These are phyloP conservation scores for Phascolomyces articulosus DNA, from an alignment of 371 early-diverging fungal genomes.

Conservation along the genomic window DNA sequence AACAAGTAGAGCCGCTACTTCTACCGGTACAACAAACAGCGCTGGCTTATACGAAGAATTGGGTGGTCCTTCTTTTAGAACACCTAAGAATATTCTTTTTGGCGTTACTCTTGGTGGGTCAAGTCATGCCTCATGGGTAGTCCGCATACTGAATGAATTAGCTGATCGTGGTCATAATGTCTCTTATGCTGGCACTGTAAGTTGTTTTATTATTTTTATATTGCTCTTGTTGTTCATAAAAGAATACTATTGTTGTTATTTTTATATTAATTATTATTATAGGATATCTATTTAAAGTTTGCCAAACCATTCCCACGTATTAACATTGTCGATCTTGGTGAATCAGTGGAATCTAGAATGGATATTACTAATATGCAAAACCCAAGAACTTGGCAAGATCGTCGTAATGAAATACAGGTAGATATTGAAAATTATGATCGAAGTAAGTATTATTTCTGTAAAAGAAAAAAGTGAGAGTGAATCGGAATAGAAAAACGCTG, in stretches of 20 bases:
- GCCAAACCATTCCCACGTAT: slow-evolving; percentile 20
- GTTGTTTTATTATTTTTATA: not conserved
- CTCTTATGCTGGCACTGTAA: slow-evolving; percentile 10
- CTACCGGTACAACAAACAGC: not conserved
- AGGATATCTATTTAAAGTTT: slow-evolving; percentile 26
- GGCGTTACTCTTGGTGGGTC: slow-evolving; percentile 10
- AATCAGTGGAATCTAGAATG: not conserved
- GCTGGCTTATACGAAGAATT: too few relatives aligned
- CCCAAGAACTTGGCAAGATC: not conserved
- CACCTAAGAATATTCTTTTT: slow-evolving; percentile 14
- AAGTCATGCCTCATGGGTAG: slow-evolving; percentile 13
- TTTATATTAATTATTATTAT: not conserved
- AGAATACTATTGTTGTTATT: not conserved
- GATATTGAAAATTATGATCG: not conserved
- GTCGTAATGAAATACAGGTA: not conserved
- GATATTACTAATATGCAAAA: not conserved
- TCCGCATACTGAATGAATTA: slow-evolving; percentile 10
- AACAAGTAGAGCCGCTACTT: too few relatives aligned
- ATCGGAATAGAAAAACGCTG: not conserved
- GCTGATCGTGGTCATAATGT: slow-evolving; percentile 10
- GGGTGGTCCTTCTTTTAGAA: not conserved
- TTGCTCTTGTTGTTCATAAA: too few relatives aligned
- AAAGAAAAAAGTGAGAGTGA: not conserved
- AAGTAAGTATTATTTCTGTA: not conserved
- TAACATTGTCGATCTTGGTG: slow-evolving; percentile 14